Percentiles rank a stretch among this genome's conserved stretches.
Evolutionary conservation across 805 yeast species (phyloP).

Genomic region (Starmera dryadoides): DNA sequence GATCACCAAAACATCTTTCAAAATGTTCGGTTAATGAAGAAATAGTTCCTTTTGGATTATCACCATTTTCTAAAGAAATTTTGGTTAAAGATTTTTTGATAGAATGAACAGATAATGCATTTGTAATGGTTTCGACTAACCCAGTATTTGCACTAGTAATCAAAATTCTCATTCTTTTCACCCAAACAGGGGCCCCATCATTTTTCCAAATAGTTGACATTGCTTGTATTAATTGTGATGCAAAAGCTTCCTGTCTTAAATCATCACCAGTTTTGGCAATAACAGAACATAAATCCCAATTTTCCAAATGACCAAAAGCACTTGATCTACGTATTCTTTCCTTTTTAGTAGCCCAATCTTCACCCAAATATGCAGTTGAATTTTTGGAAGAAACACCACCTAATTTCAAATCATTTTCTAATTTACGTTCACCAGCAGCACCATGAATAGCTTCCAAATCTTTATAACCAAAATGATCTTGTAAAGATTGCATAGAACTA

Average conservation of each 20-base stretch:
- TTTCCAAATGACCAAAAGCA: slow-evolving; percentile 74
- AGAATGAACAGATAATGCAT: slow-evolving; percentile 90
- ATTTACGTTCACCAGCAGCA: slow-evolving; percentile 83
- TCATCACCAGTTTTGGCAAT: slow-evolving; percentile 97
- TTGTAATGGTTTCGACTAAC: slow-evolving; percentile 90
- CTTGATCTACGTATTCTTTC: slow-evolving; percentile 74
- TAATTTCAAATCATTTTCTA: slow-evolving; percentile 86
- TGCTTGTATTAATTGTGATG: slow-evolving; percentile 86
- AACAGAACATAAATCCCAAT: slow-evolving; percentile 94
- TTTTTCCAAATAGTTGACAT: slow-evolving; percentile 80
- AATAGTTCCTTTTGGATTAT: slow-evolving; percentile 62
- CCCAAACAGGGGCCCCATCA: slow-evolving; percentile 74
- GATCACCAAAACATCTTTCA: slow-evolving; percentile 63
- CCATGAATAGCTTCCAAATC: slow-evolving; percentile 48
- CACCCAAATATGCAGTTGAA: slow-evolving; percentile 61
- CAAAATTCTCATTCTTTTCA: slow-evolving; percentile 84
- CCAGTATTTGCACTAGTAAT: slow-evolving; percentile 90
- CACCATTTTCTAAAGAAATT: slow-evolving; percentile 57
- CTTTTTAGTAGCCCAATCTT: slow-evolving; percentile 85
- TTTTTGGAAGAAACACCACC: slow-evolving; percentile 51
- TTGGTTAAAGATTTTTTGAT: slow-evolving; percentile 88
- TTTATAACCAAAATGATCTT: slow-evolving; percentile 51
- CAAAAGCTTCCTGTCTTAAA: slow-evolving; percentile 94
- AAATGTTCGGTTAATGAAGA: slow-evolving; percentile 78
- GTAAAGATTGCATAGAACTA: slow-evolving; percentile 70